Evolutionary conservation across 1,284 basidiomycete species (phyloP).

Genomic region (Ceratobasidium sp.): DNA sequence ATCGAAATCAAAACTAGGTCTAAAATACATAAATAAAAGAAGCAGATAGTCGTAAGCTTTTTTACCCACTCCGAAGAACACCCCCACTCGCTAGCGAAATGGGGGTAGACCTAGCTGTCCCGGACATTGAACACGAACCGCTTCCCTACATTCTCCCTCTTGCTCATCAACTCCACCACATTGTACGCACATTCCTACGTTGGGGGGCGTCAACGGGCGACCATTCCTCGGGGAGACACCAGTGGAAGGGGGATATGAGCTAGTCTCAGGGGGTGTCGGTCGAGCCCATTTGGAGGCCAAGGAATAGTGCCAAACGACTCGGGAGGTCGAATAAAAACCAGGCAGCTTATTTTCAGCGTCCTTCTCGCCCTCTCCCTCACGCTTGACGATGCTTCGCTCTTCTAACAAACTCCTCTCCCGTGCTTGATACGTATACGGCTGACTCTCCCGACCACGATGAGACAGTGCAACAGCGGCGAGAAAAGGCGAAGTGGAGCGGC

Average conservation of each 20-base stretch:
- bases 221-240: not conserved
- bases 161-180: constrained; percentile 21
- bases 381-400: not conserved
- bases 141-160: constrained; percentile 9
- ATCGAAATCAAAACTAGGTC: too few species aligned
- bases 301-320: too few species aligned
- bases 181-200: constrained; percentile 29
- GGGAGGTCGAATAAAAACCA: not conserved
- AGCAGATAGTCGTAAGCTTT: too few species aligned
- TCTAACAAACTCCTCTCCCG: constrained; percentile 14
- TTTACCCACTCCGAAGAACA: too few species aligned
- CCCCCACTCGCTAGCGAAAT: too few species aligned
- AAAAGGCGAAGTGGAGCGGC: constrained; percentile 32
- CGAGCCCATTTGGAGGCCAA: too few species aligned
- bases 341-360: too few species aligned
- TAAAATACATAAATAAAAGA: too few species aligned
- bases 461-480: constrained; percentile 10
- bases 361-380: not conserved
- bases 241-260: not conserved
- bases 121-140: constrained; percentile 28
- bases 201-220: not conserved
- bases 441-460: constrained; percentile 5
- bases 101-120: too few species aligned
- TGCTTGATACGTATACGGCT: constrained; percentile 3
- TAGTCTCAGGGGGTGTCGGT: not conserved